phyloP scores from a whole-genome alignment of 2,329 filamentous ascomycete genomes.

The Botryotinia calthae region DNA sequence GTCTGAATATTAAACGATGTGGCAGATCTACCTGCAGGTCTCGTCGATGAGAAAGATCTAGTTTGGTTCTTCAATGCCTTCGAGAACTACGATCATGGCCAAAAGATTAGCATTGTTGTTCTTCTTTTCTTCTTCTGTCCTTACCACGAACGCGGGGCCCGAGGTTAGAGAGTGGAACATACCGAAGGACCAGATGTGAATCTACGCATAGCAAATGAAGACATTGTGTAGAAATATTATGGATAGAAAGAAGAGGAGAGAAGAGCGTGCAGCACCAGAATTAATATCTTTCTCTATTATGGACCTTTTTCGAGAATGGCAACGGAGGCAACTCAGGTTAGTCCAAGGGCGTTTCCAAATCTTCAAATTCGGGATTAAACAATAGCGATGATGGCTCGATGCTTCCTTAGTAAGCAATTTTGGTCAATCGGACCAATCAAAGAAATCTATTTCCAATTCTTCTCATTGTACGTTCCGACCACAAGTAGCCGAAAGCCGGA shows the following conservation, averaged over 20 bases:
- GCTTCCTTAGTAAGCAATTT: background rate
- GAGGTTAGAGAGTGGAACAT: constrained; percentile 39
- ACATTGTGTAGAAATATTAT: constrained; percentile 48
- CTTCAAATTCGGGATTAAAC: constrained; percentile 9
- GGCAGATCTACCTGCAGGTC: constrained; percentile 64
- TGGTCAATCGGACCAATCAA: constrained; percentile 1
- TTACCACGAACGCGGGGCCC: constrained; percentile 12
- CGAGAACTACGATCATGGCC: constrained; percentile 34
- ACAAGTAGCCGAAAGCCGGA: constrained; percentile 2
- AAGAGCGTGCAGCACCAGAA: constrained; percentile 19
- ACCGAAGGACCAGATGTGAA: constrained; percentile 56
- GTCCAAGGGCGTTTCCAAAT: constrained; percentile 13
- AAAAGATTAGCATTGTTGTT: constrained; percentile 28
- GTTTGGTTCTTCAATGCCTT: constrained; percentile 55
- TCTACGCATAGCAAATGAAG: constrained; percentile 63
- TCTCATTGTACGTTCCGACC: background rate
- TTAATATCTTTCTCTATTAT: constrained; percentile 10
- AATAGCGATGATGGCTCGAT: constrained; percentile 20
- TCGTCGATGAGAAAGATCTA: constrained; percentile 84
- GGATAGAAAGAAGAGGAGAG: constrained; percentile 23
- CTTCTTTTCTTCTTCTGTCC: constrained; percentile 15
- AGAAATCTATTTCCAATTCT: constrained; percentile 14
- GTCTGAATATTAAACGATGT: background rate
- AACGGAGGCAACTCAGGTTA: constrained; percentile 19
- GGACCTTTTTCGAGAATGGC: background rate